Evolutionary conservation across 129 eudicot genomes (phyloP), one percentile per base, ranked within the genome.

Genomic region (Tagetes patula): DNA sequence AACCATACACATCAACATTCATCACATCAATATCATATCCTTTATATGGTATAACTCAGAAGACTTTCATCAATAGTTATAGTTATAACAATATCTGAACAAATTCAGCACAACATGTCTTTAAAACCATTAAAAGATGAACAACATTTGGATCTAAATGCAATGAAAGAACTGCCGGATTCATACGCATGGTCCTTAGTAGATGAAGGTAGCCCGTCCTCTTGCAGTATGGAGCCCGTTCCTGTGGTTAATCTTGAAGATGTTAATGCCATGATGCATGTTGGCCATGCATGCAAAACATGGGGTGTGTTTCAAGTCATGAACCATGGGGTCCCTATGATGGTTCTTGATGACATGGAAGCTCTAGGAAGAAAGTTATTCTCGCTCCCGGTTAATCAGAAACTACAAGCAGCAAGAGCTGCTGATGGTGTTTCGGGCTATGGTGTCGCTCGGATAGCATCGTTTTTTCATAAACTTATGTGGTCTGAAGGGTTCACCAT

Each of bases 401-500:
- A 94, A 76, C 86, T 88, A 13, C 80, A 73, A 71, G 99, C 93
- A 1, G 91, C 96, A 34, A 88, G 96, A 4, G 38, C 86, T 9
- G 77, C 84, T 0, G 85, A 86, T 20, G 91, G 96, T 11, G 72
- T 80, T 40, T 75, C 97, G 13, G 99, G 99, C 30, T 94, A 90
- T 41, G 97, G 99, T 54, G 86, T 83, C 6, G 96, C 96, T 50
- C 80, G 83, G 2, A 90, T 94, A 33, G 90, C 97, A 41, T 86
- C 96, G 0, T 94, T 94, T 75, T 94, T 94, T 53, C 82, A 84
- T 0, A 90, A 94, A 72, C 83, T 73, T 40, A 88, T 94, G 97
- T 94, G 97, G 99, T 88, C 89, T 0, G 99, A 94, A 71, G 99
- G 99, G 7, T 94, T 94, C 84, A 94, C 99, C 70, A 80, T 94